Evolutionary conservation across 306 rosid genomes (phyloP).

Genomic region (Ammopiptanthus mongolicus): DNA sequence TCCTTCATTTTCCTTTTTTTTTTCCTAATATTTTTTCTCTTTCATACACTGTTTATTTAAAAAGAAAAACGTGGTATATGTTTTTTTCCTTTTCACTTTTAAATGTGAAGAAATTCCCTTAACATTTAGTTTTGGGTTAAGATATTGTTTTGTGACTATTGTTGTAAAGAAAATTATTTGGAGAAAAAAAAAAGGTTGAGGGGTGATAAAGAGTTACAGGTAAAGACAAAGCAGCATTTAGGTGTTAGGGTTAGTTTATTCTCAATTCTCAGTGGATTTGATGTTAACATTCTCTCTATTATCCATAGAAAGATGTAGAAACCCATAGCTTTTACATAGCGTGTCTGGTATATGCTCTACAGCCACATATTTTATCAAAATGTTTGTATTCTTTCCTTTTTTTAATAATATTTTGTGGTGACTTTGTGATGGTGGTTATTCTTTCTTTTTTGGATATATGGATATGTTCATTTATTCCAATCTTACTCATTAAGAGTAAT

Average conservation of each 20-base stretch:
- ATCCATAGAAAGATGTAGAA: conserved; percentile 23
- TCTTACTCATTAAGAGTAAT: conserved; percentile 1
- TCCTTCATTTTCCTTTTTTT: neutral
- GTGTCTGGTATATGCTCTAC: conserved; percentile 16
- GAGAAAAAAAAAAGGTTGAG: neutral
- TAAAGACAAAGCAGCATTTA: conserved; percentile 24
- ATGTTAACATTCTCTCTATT: conserved; percentile 10
- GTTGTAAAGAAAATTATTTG: neutral
- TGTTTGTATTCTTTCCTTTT: conserved; percentile 1
- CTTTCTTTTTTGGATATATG: conserved; percentile 16
- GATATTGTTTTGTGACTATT: neutral
- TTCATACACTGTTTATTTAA: neutral
- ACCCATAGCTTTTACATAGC: conserved; percentile 10
- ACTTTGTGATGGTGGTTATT: neutral
- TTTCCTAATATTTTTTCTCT: neutral
- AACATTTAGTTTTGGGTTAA: neutral
- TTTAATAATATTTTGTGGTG: conserved; percentile 16
- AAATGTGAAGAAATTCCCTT: neutral
- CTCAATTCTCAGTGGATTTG: conserved; percentile 14
- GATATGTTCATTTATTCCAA: conserved; percentile 19
- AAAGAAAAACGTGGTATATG: neutral
- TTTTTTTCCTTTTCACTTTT: neutral
- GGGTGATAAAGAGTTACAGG: neutral
- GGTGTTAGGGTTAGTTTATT: conserved; percentile 10
- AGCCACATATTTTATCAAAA: conserved; percentile 5